Evolutionary conservation across 176 grass and related monocot species (phyloP).

Genomic region (Dendrocalamus sinicus): DNA sequence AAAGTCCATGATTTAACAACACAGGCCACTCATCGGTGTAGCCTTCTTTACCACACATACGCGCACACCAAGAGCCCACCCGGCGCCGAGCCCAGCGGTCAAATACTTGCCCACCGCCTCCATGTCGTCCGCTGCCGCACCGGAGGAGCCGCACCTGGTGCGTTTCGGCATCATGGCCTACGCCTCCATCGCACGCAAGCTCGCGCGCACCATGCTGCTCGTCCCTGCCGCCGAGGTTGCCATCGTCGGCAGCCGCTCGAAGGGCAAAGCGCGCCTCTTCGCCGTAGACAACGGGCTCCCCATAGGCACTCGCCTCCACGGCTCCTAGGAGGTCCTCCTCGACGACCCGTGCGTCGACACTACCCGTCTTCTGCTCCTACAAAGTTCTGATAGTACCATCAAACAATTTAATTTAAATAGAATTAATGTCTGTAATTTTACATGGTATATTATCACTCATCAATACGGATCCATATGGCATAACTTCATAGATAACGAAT

Average conservation of each 20-base stretch:
- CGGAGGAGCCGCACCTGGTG: conserved; percentile 36
- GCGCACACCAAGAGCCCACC: neutral
- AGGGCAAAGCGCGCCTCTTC: conserved; percentile 70
- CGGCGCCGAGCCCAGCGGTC: neutral
- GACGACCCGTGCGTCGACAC: conserved; percentile 67
- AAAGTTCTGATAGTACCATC: too few relatives aligned
- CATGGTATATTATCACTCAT: too few relatives aligned
- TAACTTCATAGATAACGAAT: too few relatives aligned
- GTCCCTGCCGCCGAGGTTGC: conserved; percentile 39
- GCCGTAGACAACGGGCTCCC: conserved; percentile 55
- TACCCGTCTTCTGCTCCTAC: conserved; percentile 66
- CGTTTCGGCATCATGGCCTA: conserved; percentile 78
- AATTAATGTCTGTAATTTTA: too few relatives aligned
- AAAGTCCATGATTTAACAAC: neutral
- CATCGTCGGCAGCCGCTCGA: conserved; percentile 61
- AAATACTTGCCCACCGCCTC: neutral
- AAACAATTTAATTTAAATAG: too few relatives aligned
- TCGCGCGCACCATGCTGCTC: conserved; percentile 66
- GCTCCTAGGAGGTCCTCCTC: conserved; percentile 75
- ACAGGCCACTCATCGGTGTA: neutral
- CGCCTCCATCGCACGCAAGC: conserved; percentile 77
- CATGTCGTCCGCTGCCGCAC: conserved; percentile 31
- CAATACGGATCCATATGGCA: too few relatives aligned
- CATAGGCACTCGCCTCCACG: conserved; percentile 42
- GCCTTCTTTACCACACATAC: neutral